Evolutionary conservation across 2,329 filamentous ascomycete species (phyloP), one percentile per base, ranked within the genome.

Genomic region (Claviceps arundinis): DNA sequence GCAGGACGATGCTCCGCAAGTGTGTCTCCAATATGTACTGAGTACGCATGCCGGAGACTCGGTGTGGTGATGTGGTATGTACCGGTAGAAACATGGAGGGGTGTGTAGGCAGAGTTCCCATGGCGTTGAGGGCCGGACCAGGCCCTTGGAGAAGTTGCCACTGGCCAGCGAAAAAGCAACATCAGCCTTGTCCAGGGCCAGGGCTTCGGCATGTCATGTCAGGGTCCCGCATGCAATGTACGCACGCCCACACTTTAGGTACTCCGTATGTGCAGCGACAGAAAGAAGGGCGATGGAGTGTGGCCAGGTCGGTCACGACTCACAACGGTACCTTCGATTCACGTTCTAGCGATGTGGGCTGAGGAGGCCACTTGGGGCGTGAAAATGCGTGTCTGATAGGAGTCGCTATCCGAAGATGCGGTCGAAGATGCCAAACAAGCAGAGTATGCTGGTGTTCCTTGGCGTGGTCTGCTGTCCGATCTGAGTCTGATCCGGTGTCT

Each of bases 131-230:
- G 5, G 11, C 19, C 19, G 41, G 41, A 30, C 26, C 26, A 30
- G 26, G 26, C 8, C 26, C 26, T 34, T 34, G 30, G 30, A 34
- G 30, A 34, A 34, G 5, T 40, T 46, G 37, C 19, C 37, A 46
- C 34, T 14, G 38, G 16, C 42, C 42, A 44, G 30, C 37, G 30
- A 26, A 16, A 30, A 37, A 41, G 37, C 41, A 34, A 41, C 14
- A 46, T 46, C 51, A 52, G 51, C 47, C 47, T 34, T 34, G 47
- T 50, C 16, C 38, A 24, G 37, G 41, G 19, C 19, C 34, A 41
- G 8, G n/a, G 14, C 38, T 24, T 48, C 45, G 45, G 38, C 50
- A 44, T 30, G 41, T 42, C 47, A 49, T 46, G 42, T 37, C 51
- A 46, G 41, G 47, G 51, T 46, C 47, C 26, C 26, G 4, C 22